phyloP scores from a whole-genome alignment of 768 basidiomycete species.

The Boletellus sp. region DNA sequence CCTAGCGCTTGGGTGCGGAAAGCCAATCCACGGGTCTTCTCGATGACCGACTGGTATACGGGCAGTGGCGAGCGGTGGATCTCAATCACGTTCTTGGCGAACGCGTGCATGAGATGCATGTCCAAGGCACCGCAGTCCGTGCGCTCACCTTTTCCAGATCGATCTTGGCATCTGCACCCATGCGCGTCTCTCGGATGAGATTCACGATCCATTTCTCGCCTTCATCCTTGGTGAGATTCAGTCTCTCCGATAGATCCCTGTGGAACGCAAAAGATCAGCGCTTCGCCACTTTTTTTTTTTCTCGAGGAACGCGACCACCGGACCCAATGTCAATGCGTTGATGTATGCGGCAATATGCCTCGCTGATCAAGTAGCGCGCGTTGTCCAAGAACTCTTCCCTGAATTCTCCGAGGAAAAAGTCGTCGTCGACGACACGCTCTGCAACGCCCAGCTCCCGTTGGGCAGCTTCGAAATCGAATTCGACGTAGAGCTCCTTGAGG shows the following conservation, averaged over 20 bases:
- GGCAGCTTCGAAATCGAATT: conserved; percentile 95
- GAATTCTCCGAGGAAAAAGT: conserved; percentile 92
- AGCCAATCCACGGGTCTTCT: conserved; percentile 89
- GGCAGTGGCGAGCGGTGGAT: conserved; percentile 88
- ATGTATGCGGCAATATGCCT: conserved; percentile 97
- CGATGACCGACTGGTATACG: conserved; percentile 91
- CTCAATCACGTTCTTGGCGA: conserved; percentile 86
- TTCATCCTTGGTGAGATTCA: conserved; percentile 91
- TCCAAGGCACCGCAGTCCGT: not conserved
- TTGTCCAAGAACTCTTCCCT: conserved; percentile 95
- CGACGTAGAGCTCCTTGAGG: conserved; percentile 88
- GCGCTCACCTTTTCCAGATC: conserved; percentile 82
- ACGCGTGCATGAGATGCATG: conserved; percentile 5
- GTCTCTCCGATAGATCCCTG: conserved; percentile 88
- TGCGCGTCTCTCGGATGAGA: conserved; percentile 93
- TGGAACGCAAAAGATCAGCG: conserved; percentile 1
- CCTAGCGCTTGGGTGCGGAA: conserved; percentile 89
- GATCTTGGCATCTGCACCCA: conserved; percentile 97
- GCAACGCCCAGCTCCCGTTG: conserved; percentile 76
- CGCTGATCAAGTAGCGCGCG: conserved; percentile 91
- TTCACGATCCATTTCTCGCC: conserved; percentile 99
- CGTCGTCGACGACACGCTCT: conserved; percentile 80
- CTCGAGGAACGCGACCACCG: conserved; percentile 17
- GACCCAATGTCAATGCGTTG: conserved; percentile 86
- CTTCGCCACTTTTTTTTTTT: not conserved